Conservation (phyloP, 2,329 filamentous ascomycete genomes). For the Orbilia blumenaviensis region DNA sequence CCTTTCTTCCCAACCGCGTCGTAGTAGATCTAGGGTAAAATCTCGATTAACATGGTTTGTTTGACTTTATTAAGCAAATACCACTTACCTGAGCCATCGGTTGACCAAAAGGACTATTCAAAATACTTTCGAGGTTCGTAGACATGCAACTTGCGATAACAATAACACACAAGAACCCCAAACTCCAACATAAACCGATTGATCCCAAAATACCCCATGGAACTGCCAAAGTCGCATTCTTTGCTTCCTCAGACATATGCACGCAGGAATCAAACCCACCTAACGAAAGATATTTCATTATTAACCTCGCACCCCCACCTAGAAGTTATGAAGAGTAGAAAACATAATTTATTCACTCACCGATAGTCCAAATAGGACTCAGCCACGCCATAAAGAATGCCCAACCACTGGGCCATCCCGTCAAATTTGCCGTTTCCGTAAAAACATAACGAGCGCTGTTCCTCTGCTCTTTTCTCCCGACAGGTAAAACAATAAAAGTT, state of each 20-base stretch:
- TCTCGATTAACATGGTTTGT: too few relatives aligned
- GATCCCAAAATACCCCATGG: slow-evolving; percentile 70
- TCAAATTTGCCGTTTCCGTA: slow-evolving; percentile 67
- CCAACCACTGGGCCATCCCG: slow-evolving; percentile 69
- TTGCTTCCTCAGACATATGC: slow-evolving; percentile 70
- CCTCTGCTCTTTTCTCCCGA: slow-evolving; percentile 61
- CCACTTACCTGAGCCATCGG: slow-evolving; percentile 65
- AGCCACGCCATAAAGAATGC: slow-evolving; percentile 71
- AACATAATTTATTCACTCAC: slow-evolving; percentile 40
- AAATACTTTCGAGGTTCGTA: slow-evolving; percentile 65
- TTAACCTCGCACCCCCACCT: too few relatives aligned
- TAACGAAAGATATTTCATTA: background rate
- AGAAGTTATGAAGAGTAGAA: background rate
- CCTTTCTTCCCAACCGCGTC: slow-evolving; percentile 70
- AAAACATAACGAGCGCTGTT: slow-evolving; percentile 67
- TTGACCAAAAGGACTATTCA: slow-evolving; percentile 67
- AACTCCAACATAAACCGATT: slow-evolving; percentile 67
- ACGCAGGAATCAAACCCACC: slow-evolving; percentile 65
- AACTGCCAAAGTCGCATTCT: slow-evolving; percentile 69
- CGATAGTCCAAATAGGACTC: slow-evolving; percentile 70
- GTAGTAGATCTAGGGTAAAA: slow-evolving; percentile 69
- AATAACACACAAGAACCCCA: slow-evolving; percentile 69
- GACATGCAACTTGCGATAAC: slow-evolving; percentile 69
- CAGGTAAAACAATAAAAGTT: slow-evolving; percentile 68
- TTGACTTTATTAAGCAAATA: too few relatives aligned